Evolutionary conservation across 306 rosid species (phyloP).

Genomic region (Biancaea sappan): DNA sequence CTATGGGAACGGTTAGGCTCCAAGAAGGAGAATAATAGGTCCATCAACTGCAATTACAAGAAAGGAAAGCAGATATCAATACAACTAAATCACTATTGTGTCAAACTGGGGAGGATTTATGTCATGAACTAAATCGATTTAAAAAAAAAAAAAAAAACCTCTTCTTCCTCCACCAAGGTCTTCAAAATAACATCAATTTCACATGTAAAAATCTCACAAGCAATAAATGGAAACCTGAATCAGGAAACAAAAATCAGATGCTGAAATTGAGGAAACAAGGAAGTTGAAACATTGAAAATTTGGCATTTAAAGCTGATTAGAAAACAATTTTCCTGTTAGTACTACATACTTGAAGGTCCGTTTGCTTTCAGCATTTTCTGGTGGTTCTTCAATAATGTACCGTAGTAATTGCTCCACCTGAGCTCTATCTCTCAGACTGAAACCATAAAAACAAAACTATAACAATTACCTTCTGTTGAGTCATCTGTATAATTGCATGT

Average conservation of each 20-base stretch:
- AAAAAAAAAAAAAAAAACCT: no score
- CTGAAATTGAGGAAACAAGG: background rate
- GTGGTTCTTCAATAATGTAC: slow-evolving; percentile 83
- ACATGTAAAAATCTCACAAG: slow-evolving; percentile 95
- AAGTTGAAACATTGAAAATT: slow-evolving; percentile 4
- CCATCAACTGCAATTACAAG: slow-evolving; percentile 75
- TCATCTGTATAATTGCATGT: slow-evolving; percentile 15
- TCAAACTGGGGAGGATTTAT: background rate
- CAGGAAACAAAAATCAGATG: slow-evolving; percentile 39
- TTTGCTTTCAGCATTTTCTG: slow-evolving; percentile 86
- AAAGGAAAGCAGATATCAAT: slow-evolving; percentile 14
- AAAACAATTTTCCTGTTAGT: slow-evolving; percentile 11
- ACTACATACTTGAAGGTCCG: slow-evolving; percentile 79
- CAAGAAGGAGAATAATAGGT: slow-evolving; percentile 90
- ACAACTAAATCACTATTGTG: slow-evolving; percentile 3
- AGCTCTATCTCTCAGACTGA: slow-evolving; percentile 83
- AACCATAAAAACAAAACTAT: slow-evolving; percentile 11
- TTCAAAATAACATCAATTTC: slow-evolving; percentile 98
- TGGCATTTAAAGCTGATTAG: background rate
- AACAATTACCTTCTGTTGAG: slow-evolving; percentile 24
- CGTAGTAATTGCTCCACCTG: slow-evolving; percentile 88
- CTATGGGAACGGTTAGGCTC: slow-evolving; percentile 79
- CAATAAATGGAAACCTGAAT: slow-evolving; percentile 88
- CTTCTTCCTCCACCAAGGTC: slow-evolving; percentile 96
- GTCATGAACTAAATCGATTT: slow-evolving; percentile 17